Evolutionary conservation across 805 yeast genomes (phyloP).

Genomic region (Sugiyamaella qingdaonensis): DNA sequence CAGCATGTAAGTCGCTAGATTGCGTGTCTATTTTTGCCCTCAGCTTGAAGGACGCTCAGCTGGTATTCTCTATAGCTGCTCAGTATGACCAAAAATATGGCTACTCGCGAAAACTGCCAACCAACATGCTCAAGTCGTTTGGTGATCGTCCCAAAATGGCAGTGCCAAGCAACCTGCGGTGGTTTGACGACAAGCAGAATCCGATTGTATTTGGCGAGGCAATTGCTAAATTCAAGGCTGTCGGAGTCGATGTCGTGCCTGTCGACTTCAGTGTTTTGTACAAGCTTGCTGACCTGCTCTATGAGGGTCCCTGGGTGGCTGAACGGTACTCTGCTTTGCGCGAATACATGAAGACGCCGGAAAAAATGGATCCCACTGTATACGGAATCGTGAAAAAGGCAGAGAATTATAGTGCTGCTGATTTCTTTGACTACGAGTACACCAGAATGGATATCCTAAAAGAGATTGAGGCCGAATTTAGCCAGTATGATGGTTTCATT

Average conservation of each 20-base stretch:
- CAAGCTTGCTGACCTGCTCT: conserved; percentile 79
- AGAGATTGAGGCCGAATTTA: conserved; percentile 51
- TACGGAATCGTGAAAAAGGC: conserved; percentile 72
- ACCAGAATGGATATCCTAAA: conserved; percentile 76
- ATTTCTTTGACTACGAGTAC: conserved; percentile 81
- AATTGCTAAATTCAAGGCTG: conserved; percentile 44
- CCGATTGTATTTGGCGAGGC: conserved; percentile 64
- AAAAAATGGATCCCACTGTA: conserved; percentile 81
- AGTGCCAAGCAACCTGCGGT: conserved; percentile 65
- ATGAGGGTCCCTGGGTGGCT: conserved; percentile 99
- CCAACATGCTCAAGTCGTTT: conserved; percentile 56
- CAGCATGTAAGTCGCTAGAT: conserved; percentile 95
- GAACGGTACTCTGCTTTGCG: conserved; percentile 84
- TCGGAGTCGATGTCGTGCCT: conserved; percentile 60
- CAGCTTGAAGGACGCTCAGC: conserved; percentile 78
- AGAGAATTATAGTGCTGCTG: conserved; percentile 71
- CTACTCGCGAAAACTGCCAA: conserved; percentile 73
- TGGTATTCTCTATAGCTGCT: conserved; percentile 66
- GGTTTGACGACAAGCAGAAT: conserved; percentile 81
- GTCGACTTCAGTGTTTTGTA: conserved; percentile 72
- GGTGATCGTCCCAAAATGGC: conserved; percentile 58
- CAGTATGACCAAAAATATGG: conserved; percentile 70
- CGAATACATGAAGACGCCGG: conserved; percentile 67
- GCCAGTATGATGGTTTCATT: conserved; percentile 65
- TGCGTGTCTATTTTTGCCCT: conserved; percentile 84